phyloP scores from a whole-genome alignment of 495 filamentous ascomycete genomes.

The Penicillium canescens region DNA sequence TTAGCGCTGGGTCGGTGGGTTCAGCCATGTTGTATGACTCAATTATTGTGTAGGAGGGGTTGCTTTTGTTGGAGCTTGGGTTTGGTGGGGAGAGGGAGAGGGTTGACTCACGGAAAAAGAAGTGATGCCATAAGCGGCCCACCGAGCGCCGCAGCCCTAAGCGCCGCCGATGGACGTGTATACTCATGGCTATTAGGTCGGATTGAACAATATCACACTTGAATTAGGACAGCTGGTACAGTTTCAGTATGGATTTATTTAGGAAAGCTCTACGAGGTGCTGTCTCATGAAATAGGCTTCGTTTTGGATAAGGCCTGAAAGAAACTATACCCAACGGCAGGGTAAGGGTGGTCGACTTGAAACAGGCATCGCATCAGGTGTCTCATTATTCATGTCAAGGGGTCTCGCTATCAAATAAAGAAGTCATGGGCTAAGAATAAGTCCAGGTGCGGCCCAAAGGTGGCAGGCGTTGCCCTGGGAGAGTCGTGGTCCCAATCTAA shows the following conservation, averaged over 20 bases:
- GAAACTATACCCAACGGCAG: constrained; percentile 4
- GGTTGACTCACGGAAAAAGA: constrained; percentile 40
- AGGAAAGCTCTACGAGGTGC: background rate
- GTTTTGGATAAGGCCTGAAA: background rate
- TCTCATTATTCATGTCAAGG: constrained; percentile 28
- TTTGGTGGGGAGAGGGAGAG: constrained; percentile 30
- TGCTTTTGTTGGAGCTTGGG: constrained; percentile 17
- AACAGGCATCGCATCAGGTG: constrained; percentile 22
- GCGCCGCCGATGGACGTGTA: constrained; percentile 8
- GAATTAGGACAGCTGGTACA: too few relatives aligned
- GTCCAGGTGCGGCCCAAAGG: constrained; percentile 10
- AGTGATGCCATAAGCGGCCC: constrained; percentile 43
- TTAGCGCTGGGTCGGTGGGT: constrained; percentile 24
- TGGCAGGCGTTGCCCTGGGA: constrained; percentile 4
- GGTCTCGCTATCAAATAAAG: constrained; percentile 28
- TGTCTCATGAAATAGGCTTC: too few relatives aligned
- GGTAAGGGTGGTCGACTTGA: constrained; percentile 2
- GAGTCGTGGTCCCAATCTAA: constrained; percentile 10
- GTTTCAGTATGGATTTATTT: background rate
- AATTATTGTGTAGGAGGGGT: constrained; percentile 17
- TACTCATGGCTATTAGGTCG: background rate
- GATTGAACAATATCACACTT: background rate
- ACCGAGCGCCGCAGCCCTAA: constrained; percentile 27
- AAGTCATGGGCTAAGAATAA: constrained; percentile 19
- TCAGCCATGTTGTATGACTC: constrained; percentile 33